phyloP scores from a whole-genome alignment of 2,329 filamentous ascomycete species.

The Fonsecaea monophora region DNA sequence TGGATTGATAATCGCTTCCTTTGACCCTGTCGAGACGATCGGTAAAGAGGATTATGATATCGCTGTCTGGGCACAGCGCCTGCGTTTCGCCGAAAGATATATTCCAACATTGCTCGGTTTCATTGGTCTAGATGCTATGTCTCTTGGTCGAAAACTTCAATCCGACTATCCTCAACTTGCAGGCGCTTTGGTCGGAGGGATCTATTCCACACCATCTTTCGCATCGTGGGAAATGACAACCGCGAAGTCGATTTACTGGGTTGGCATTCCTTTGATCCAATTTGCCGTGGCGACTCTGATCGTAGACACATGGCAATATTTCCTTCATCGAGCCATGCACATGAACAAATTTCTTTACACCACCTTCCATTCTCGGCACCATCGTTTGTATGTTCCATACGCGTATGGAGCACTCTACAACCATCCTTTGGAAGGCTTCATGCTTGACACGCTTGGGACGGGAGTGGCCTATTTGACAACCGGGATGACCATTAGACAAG shows the following conservation, averaged over 20 bases:
- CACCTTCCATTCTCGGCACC: constrained; percentile 91
- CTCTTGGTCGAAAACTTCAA: constrained; percentile 77
- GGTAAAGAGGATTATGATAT: constrained; percentile 87
- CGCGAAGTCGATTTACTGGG: constrained; percentile 81
- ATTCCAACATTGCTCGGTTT: constrained; percentile 74
- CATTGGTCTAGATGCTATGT: constrained; percentile 76
- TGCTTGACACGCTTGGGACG: constrained; percentile 88
- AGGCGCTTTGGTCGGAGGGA: constrained; percentile 77
- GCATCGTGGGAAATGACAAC: constrained; percentile 79
- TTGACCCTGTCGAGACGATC: constrained; percentile 74
- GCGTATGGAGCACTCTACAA: constrained; percentile 97
- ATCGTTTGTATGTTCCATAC: constrained; percentile 96
- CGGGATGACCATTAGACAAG: constrained; percentile 82
- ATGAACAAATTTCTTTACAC: constrained; percentile 88
- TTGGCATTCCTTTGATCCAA: constrained; percentile 76
- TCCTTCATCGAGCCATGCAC: constrained; percentile 95
- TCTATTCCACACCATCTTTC: constrained; percentile 77
- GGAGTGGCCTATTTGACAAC: constrained; percentile 81
- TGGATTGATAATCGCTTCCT: constrained; percentile 69
- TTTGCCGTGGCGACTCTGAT: constrained; percentile 75
- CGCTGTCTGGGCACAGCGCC: constrained; percentile 83
- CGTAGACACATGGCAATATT: constrained; percentile 98
- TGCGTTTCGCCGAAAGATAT: constrained; percentile 79
- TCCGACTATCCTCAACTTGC: constrained; percentile 75
- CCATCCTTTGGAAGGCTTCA: constrained; percentile 90